Base-by-base conservation (phyloP, 1,139 yeast species). In the Diutina sp. region DNA sequence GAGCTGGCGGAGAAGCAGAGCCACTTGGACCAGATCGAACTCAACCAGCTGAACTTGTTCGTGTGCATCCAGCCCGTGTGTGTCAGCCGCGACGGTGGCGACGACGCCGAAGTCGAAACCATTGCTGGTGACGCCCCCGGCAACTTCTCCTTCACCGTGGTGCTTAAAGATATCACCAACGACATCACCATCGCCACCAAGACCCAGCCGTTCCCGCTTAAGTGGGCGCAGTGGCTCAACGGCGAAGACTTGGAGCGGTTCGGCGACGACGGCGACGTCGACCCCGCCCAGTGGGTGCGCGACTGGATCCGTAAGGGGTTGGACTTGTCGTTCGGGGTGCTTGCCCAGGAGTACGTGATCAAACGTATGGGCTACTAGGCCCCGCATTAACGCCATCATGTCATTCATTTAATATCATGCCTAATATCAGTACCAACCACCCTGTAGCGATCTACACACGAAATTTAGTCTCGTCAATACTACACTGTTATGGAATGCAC, bases 281-380 rank as follows among this genome's bases (percentile, higher is more conserved):
- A 91, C 67, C 97, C 98, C 12, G 78, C 90, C 56, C 96, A 89
- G 61, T 93, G 99, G 99, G 95, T 93, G n/a, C 78, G 82, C 56
- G 93, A 83, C 59, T 91, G 98, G 98, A 79, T 93, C 50, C 86
- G 82, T 64, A 89, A 87, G 62, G 95, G 96, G 0, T 74, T 93
- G 57, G 83, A 84, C 41, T 77, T 90, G 61, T 78, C 90, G 44
- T 80, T 91, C 60, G 98, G 97, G 9, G 86, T 89, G 1, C 73
- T 89, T 46, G 96, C 97, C 0, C 99, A 93, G 69, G 83, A 85
- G 65, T 93, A 93, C 67, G 96, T 93, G 51, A 83, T 91, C 56
- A 85, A 83, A 68, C 80, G 99, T 69, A 93, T 93, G 98, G 97
- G 96, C 2, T 74, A 77, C 56, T 79, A 46, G 38, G n/a, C 21